Evolutionary conservation across 768 basidiomycete genomes (phyloP), one percentile per base, ranked within the genome.

Genomic region (Auricularia heimuer): DNA sequence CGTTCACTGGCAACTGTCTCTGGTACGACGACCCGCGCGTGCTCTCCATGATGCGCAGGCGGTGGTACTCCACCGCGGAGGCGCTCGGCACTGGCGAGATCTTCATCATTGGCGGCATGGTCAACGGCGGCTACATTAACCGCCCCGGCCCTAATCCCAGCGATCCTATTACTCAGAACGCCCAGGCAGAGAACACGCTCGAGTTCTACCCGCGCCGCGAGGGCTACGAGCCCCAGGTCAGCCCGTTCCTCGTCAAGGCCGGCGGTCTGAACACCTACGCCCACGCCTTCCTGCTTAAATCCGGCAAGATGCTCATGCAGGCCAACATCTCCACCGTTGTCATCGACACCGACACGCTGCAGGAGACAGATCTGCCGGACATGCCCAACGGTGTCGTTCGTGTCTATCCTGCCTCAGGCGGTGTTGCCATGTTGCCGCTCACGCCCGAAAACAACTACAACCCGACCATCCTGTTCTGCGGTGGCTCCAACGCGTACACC

Each of bases 371-470:
- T 3, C 80, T 92, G 10, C 90, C 90, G 1, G 75, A 82, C 67
- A 91, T 90, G 89, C 90, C 90, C 0, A 78, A 79, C 36, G 77
- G 80, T 58, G 85, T 95, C 58, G 85, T 83, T n/a, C 88, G 93
- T 36, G 89, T 92, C 3, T 95, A 95, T 71, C 94, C 94, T 10
- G 95, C 89, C 0, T 93, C 93, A 6, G 93, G 90, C 37, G 95
- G 89, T 0, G 83, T 82, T 2, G 89, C 89, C 45, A 92, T 98
- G 89, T 82, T 98, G 0, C 95, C 95, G 7, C 81, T 98, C 18
- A 95, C 91, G 2, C 89, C 90, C 3, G 88, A 81, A 29, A 97
- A 96, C 77, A 89, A 92, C 73, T 98, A 91, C 73, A 84, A 81
- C 0, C 91, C 89, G 0, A 92, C 92, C 0, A 73, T 97, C 54